These are phyloP conservation scores for Lachnellula arida DNA, from an alignment of 2,329 filamentous ascomycete species.

Conservation along the genomic window DNA sequence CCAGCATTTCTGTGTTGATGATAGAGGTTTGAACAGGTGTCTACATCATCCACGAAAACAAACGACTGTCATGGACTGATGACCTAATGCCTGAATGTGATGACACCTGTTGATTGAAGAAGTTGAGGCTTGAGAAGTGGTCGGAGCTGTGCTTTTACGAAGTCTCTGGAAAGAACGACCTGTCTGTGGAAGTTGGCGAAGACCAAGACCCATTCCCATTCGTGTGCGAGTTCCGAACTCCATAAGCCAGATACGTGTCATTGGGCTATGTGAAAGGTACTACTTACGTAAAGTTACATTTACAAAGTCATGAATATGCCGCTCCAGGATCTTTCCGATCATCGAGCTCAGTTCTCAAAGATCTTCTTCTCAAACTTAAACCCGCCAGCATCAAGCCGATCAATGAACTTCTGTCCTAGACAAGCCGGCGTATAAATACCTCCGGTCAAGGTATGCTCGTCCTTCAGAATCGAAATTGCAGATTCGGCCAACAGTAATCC, in stretches of 20 bases:
- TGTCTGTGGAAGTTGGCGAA: too few relatives aligned
- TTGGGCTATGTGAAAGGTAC: not conserved
- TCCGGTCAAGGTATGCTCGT: constrained; percentile 54
- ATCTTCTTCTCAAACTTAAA: constrained; percentile 57
- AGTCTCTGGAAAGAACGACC: too few relatives aligned
- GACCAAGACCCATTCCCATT: too few relatives aligned
- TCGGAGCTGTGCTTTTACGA: too few relatives aligned
- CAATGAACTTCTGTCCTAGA: constrained; percentile 61
- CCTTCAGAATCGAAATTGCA: constrained; percentile 60
- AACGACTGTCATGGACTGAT: too few relatives aligned
- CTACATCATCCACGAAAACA: too few relatives aligned
- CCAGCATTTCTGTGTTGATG: too few relatives aligned
- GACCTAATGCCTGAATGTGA: too few relatives aligned
- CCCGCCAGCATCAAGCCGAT: constrained; percentile 56
- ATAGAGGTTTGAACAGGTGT: too few relatives aligned
- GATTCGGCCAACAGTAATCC: constrained; percentile 59
- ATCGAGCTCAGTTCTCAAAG: constrained; percentile 26
- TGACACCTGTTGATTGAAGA: too few relatives aligned
- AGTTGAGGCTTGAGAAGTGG: too few relatives aligned
- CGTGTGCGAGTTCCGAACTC: too few relatives aligned
- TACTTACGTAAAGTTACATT: not conserved
- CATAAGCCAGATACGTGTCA: not conserved
- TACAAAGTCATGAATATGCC: not conserved
- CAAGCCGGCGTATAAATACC: constrained; percentile 70
- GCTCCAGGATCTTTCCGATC: not conserved